Evolutionary conservation across 2,329 filamentous ascomycete species (phyloP), one percentile per base, ranked within the genome.

Genomic region (Epichloe gansuensis): DNA sequence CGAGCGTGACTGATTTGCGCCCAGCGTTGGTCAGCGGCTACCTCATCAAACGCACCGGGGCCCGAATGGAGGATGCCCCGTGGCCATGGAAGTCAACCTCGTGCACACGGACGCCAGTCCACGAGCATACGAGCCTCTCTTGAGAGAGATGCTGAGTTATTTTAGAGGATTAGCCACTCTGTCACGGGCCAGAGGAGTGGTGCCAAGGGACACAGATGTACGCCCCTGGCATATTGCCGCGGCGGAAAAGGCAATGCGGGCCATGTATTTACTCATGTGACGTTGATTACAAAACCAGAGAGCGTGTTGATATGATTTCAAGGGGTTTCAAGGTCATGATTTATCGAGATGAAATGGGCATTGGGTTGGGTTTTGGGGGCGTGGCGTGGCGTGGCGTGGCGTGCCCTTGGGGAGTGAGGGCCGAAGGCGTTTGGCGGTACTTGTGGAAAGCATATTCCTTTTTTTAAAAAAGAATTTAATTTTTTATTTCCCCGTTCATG

Each of bases 171-270:
- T 93, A 56, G 83, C 82, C 0, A 80, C 86, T 17, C 63, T 93
- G 59, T 86, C 85, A 2, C 76, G 81, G 57, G 78, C 82, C 23
- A 78, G 84, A 55, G 85, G 81, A 0, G 71, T 83, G 61, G 71
- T 82, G 61, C 76, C 81, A 60, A 67, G 74, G 55, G 72, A 81
- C 51, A 74, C 70, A 48, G 81, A 83, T 61, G 75, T 82, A n/a
- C 71, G 86, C 60, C 88, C 88, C 17, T 88, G 87, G 85, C 88
- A 91, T 72, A 72, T 91, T 55, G 83, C 81, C 12, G 83, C 80
- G 17, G 86, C 82, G 2, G 77, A 85, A 66, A 85, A 84, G 67
- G 85, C 79, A 2, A 81, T 82, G 4, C 73, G 79, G 63, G 83
- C 77, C 21, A 66, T 91, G 62, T 81, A 82, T 65, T 71, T 80